A percentile compares a stretch with the other conserved stretches of the same genome.
phyloP scores from a whole-genome alignment of 495 filamentous ascomycete genomes.

The Aspergillus egyptiacus region DNA sequence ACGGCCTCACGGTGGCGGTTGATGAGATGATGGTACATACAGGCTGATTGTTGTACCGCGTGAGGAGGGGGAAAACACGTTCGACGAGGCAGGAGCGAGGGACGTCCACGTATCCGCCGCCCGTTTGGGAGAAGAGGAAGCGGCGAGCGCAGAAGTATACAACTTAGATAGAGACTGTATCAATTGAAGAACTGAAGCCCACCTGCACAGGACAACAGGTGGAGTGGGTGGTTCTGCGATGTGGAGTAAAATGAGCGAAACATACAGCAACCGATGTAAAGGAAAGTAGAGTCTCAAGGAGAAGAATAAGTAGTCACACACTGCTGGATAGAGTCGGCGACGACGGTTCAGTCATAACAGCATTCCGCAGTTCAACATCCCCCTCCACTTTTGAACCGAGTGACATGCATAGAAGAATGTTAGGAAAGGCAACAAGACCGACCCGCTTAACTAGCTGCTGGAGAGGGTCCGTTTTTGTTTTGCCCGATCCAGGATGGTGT shows the following conservation, averaged over 20 bases:
- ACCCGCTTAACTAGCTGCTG: background rate
- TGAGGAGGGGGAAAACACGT: conserved; percentile 5
- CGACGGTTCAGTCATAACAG: conserved; percentile 1
- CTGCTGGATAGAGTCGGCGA: no score
- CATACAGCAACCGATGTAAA: conserved; percentile 17
- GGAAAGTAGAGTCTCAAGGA: no score
- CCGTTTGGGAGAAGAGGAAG: background rate
- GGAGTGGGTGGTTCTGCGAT: conserved; percentile 14
- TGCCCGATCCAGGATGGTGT: conserved; percentile 16
- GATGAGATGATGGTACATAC: conserved; percentile 41
- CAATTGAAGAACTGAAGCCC: no score
- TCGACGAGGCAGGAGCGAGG: background rate
- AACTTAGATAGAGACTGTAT: no score
- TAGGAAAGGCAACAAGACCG: conserved; percentile 3
- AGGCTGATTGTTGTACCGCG: conserved; percentile 22
- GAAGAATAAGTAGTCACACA: background rate
- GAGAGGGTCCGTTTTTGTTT: conserved; percentile 21
- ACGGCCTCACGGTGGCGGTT: conserved; percentile 42
- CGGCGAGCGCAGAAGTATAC: no score
- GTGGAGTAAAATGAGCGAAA: conserved; percentile 24
- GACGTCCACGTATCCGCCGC: background rate
- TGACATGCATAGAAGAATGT: background rate
- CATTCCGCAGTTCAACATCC: background rate
- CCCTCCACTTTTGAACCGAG: background rate
- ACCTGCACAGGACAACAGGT: no score